Evolutionary conservation across 192 early-diverging fungal genomes (phyloP).

Genomic region (Podila minutissima): DNA sequence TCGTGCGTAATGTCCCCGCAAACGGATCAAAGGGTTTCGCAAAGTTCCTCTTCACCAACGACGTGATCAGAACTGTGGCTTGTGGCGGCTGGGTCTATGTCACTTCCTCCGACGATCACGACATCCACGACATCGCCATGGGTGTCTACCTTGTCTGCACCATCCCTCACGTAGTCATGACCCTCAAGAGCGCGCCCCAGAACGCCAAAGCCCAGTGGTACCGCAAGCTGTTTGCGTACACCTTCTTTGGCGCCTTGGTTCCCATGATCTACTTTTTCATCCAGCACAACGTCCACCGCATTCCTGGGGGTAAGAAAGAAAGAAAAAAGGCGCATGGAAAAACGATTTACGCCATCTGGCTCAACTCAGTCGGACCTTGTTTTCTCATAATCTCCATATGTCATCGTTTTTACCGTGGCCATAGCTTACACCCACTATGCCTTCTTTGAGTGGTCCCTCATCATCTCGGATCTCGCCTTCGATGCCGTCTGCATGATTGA

Average conservation of each 20-base stretch:
- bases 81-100: constrained; percentile 89
- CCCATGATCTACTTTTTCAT: constrained; percentile 85
- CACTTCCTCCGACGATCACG: constrained; percentile 83
- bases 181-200: constrained; percentile 61
- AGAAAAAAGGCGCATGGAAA: not conserved
- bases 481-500: constrained; percentile 78
- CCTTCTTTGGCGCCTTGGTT: constrained; percentile 75
- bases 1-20: constrained; percentile 41
- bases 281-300: constrained; percentile 77
- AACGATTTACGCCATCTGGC: not conserved
- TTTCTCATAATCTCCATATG: not conserved
- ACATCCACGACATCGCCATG: constrained; percentile 85
- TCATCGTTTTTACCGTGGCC: not conserved
- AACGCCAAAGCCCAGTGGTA: constrained; percentile 59
- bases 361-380: not conserved
- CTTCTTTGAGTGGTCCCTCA: constrained; percentile 87
- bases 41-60: constrained; percentile 47
- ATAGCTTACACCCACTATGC: constrained; percentile 81
- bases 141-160: constrained; percentile 80
- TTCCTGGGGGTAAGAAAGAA: constrained; percentile 66
- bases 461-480: constrained; percentile 80
- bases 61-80: constrained; percentile 72
- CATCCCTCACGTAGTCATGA: constrained; percentile 76
- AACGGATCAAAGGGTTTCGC: constrained; percentile 53
- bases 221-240: constrained; percentile 61